Evolutionary conservation across 1,284 basidiomycete species (phyloP).

Genomic region (Cryptococcus floricola): DNA sequence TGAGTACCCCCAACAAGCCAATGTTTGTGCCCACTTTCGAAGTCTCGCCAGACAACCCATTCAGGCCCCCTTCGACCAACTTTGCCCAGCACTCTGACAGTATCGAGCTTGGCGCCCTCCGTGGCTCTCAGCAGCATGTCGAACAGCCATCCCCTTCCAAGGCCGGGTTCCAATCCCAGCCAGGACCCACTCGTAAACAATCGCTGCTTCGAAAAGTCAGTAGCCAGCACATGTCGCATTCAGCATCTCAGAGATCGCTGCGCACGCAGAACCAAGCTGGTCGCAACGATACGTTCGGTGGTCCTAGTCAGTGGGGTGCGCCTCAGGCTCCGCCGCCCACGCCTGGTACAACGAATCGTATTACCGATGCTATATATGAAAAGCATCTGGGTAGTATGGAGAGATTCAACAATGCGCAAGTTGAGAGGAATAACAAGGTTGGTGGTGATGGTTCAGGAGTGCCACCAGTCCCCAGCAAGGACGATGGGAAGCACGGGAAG

Average conservation of each 20-base stretch:
- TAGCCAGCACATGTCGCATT: not conserved
- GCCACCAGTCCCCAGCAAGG: not conserved
- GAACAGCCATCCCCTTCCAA: not conserved
- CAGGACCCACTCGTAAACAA: not conserved
- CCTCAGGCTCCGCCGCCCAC: constrained; percentile 4
- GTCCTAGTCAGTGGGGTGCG: not conserved
- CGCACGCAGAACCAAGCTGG: not conserved
- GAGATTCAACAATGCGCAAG: not conserved
- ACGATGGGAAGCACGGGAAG: constrained; percentile 17
- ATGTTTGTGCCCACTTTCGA: constrained; percentile 31
- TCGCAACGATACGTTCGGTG: not conserved
- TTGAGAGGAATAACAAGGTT: not conserved
- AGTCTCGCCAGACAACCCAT: constrained; percentile 27
- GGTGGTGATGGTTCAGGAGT: not conserved
- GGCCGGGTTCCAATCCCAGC: not conserved
- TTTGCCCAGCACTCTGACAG: constrained; percentile 4
- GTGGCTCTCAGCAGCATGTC: not conserved
- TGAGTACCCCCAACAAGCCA: not conserved
- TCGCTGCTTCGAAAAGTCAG: constrained; percentile 1
- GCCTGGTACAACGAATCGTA: constrained; percentile 12
- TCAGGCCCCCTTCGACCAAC: constrained; percentile 10
- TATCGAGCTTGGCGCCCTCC: constrained; percentile 9
- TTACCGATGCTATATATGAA: constrained; percentile 13
- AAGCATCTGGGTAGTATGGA: not conserved
- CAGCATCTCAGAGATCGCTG: not conserved